Evolutionary conservation across 2,329 filamentous ascomycete genomes (phyloP).

Genomic region (Ophiostoma australiae): DNA sequence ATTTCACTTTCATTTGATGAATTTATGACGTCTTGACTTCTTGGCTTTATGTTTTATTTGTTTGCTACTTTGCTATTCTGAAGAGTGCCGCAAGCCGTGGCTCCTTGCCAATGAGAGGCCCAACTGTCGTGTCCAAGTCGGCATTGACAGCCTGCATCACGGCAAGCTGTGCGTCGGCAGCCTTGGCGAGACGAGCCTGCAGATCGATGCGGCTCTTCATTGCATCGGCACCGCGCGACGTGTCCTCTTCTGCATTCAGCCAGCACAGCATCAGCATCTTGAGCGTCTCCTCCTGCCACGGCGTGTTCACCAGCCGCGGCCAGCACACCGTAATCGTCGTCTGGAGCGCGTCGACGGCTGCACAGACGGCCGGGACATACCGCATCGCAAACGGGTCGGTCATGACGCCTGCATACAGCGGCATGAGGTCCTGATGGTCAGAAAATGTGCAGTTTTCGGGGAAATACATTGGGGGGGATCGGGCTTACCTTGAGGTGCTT

Average conservation of each 20-base stretch:
- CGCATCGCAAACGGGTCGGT: conserved; percentile 62
- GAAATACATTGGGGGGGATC: background rate
- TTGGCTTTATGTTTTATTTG: background rate
- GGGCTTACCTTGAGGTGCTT: conserved; percentile 60
- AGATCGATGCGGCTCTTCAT: conserved; percentile 34
- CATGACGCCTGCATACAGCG: conserved; percentile 60
- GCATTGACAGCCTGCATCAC: conserved; percentile 31
- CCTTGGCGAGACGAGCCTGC: conserved; percentile 33
- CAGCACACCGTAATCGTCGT: conserved; percentile 59
- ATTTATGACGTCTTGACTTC: background rate
- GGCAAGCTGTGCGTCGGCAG: conserved; percentile 37
- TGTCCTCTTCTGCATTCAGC: conserved; percentile 48
- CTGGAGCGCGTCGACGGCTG: conserved; percentile 51
- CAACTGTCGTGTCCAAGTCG: conserved; percentile 32
- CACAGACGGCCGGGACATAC: conserved; percentile 49
- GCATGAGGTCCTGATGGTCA: conserved; percentile 55
- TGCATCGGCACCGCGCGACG: background rate
- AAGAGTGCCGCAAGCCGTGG: conserved; percentile 36
- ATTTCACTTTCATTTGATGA: background rate
- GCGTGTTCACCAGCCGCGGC: conserved; percentile 55
- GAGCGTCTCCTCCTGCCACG: conserved; percentile 60
- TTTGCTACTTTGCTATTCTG: background rate
- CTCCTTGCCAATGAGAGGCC: conserved; percentile 38
- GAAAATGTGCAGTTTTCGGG: background rate
- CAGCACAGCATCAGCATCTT: conserved; percentile 59